Evolutionary conservation across 306 rosid species (phyloP), one percentile per base, ranked within the genome.

Genomic region (Nissolia schottii): DNA sequence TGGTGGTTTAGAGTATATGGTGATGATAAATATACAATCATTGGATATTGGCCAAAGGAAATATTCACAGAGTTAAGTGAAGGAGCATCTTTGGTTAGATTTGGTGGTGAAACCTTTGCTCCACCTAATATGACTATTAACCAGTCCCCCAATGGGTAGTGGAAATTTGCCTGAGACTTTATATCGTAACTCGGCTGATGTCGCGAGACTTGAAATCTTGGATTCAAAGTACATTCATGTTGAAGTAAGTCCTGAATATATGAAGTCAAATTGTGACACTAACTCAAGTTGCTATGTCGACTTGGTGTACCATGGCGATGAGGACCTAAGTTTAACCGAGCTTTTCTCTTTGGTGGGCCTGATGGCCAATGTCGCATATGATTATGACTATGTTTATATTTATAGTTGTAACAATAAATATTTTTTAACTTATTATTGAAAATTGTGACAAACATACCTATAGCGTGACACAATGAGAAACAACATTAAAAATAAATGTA

Each of bases 71-170:
- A 50, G 10, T 32, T 68, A 13, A 2, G 2, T 0, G 9, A 1
- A 0, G 62, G 74, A 7, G 1, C 74, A 11, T 27, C 46, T 10
- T 5, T 57, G 15, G 18, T 56, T 12, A 41, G 22, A 40, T 71
- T 38, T 41, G 76, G 57, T 2, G 76, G 76, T 6, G 45, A 57
- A 58, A 71, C 58, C 7, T 27, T 10, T 43, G 22, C 76, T 41
- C 31, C 58, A 0, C 32, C 46, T 0, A 8, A 57, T 58, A 40
- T 3, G 10, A 2, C 2, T n/a, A n/a, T n/a, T n/a, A n/a, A n/a
- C n/a, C 0, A 71, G 20, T 40, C 76, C 76, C 2, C 66, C 76
- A 16, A 70, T 70, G 76, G 76, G 76, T 3, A 70, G 66, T 71
- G 76, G 67, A 4, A 28, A 35, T 25, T 43, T 71, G 7, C 58